Evolutionary conservation across 2,329 filamentous ascomycete species (phyloP).

Genomic region (Penicillium sp.): DNA sequence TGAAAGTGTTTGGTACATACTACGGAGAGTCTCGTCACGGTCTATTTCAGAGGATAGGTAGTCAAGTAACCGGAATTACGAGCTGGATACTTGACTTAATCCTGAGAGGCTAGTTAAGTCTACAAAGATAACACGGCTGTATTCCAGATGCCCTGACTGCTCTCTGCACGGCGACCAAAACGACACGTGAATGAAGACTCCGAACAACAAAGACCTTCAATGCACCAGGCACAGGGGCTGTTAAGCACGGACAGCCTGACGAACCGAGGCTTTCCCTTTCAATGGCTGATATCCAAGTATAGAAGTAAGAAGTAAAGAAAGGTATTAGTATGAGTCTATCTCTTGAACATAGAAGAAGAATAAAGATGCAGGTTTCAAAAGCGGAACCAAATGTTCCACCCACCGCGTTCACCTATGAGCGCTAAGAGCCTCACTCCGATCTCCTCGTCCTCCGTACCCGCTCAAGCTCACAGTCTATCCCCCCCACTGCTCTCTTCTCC

Average conservation of each 20-base stretch:
- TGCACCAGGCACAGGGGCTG: background rate
- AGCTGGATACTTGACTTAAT: too few relatives aligned
- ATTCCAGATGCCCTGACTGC: too few relatives aligned
- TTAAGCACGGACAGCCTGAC: constrained; percentile 21
- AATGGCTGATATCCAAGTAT: background rate
- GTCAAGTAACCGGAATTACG: too few relatives aligned
- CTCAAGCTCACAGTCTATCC: background rate
- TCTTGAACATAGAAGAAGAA: too few relatives aligned
- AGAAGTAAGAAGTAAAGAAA: background rate
- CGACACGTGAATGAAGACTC: background rate
- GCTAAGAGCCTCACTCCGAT: constrained; percentile 3
- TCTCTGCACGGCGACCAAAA: background rate
- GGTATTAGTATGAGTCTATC: background rate
- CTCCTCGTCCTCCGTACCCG: background rate
- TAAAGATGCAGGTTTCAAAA: background rate
- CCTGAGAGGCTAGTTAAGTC: too few relatives aligned
- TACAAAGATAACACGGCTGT: too few relatives aligned
- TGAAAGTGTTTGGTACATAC: too few relatives aligned
- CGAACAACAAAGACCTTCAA: constrained; percentile 3
- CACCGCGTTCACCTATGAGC: background rate
- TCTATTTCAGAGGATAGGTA: background rate
- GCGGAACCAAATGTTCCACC: background rate
- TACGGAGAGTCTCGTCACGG: background rate
- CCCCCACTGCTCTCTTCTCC: too few relatives aligned
- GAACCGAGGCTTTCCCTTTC: constrained; percentile 16